Percentiles rank a stretch among this genome's conserved stretches.
These are phyloP conservation scores for Heterobasidion parviporum DNA, from an alignment of 1,284 basidiomycete genomes.

Conservation along the genomic window DNA sequence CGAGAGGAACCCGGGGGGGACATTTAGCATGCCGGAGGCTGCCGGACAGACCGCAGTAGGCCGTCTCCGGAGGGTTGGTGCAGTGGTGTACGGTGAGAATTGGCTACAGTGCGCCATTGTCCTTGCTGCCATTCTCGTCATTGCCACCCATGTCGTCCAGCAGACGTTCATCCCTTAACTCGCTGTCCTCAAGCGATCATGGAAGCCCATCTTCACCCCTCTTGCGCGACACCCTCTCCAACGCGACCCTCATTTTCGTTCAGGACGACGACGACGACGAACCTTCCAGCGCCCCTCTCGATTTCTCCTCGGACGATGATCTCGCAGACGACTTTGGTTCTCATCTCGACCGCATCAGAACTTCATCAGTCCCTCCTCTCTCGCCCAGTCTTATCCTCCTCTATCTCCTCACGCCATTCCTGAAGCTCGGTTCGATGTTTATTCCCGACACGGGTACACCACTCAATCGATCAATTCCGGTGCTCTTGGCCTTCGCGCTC, in stretches of 20 bases:
- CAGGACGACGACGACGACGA: conserved; percentile 37
- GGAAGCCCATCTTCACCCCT: conserved; percentile 7
- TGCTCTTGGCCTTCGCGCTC: conserved; percentile 43
- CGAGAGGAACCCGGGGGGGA: no score
- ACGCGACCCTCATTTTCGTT: conserved; percentile 47
- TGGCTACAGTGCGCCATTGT: no score
- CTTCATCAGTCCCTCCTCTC: conserved; percentile 42
- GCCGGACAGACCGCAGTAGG: no score
- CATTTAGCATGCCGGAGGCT: no score
- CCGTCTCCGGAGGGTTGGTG: no score
- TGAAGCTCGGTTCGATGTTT: conserved; percentile 62
- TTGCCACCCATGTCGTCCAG: neutral
- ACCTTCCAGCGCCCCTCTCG: conserved; percentile 26
- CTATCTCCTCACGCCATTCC: conserved; percentile 58
- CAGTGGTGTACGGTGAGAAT: no score
- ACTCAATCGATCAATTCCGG: conserved; percentile 40
- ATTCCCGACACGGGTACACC: conserved; percentile 39
- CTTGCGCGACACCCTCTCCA: neutral
- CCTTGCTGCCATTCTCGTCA: no score
- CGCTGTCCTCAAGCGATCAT: conserved; percentile 1
- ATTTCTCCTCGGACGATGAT: conserved; percentile 39
- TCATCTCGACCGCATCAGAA: conserved; percentile 32
- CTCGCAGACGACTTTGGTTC: conserved; percentile 23
- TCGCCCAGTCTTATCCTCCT: conserved; percentile 52
- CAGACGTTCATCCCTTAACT: conserved; percentile 10